A percentile compares a stretch with the other conserved stretches of the same genome.
Evolutionary conservation across 2,329 filamentous ascomycete species (phyloP).

Genomic region (Exophiala phaeomuriformis): DNA sequence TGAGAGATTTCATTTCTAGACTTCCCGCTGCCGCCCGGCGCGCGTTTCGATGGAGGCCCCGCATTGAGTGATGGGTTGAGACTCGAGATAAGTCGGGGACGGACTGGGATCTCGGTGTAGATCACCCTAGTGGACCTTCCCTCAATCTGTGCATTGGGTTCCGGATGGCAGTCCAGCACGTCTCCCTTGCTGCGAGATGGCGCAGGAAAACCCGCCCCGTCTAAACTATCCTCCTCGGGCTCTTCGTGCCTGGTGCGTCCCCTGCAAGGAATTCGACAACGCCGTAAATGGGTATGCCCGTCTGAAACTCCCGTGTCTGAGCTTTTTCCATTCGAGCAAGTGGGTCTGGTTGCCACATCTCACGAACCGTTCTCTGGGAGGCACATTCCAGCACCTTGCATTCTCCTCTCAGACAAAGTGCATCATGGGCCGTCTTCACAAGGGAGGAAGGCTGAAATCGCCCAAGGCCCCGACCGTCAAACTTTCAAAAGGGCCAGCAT

Average conservation of each 20-base stretch:
- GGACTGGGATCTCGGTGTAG: slow-evolving; percentile 3
- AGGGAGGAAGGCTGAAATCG: slow-evolving; percentile 2
- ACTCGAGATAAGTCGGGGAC: neutral
- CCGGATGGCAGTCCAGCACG: slow-evolving; percentile 5
- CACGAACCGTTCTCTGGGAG: slow-evolving; percentile 13
- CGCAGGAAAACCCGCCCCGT: slow-evolving; percentile 6
- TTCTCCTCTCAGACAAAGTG: slow-evolving; percentile 22
- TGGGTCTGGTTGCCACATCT: slow-evolving; percentile 12
- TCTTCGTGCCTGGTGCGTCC: slow-evolving; percentile 15
- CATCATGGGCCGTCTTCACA: slow-evolving; percentile 7
- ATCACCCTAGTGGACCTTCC: slow-evolving; percentile 1
- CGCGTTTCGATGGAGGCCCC: slow-evolving; percentile 4
- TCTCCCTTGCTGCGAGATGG: slow-evolving; percentile 19
- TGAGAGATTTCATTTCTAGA: slow-evolving; percentile 7
- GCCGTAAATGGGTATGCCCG: slow-evolving; percentile 8
- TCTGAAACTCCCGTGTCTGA: slow-evolving; percentile 16
- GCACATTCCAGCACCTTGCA: slow-evolving; percentile 25
- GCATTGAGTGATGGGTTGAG: neutral
- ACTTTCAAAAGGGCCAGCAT: neutral
- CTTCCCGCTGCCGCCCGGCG: slow-evolving; percentile 10
- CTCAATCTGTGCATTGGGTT: slow-evolving; percentile 11
- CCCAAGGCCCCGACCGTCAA: neutral
- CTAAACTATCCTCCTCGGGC: slow-evolving; percentile 11
- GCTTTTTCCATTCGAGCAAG: slow-evolving; percentile 3
- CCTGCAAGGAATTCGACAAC: slow-evolving; percentile 19